Conservation (phyloP, 345 rosid species). For the Aquilaria sinensis region DNA sequence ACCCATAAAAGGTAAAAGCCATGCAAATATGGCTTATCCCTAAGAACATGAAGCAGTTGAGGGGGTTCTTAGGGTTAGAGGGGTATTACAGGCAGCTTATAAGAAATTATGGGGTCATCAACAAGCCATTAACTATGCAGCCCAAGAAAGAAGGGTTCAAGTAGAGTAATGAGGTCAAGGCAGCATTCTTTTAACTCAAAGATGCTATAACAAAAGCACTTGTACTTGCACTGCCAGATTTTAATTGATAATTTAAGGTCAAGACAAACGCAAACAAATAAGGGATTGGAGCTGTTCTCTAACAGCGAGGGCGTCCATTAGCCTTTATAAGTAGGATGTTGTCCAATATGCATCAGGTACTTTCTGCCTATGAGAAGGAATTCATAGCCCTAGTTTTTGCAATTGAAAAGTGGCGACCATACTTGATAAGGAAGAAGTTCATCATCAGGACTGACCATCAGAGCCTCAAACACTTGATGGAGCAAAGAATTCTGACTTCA, state of each 20-base stretch:
- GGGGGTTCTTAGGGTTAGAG: neutral
- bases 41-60: neutral
- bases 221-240: neutral
- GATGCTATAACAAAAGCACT: neutral
- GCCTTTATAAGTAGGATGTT: neutral
- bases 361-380: no score
- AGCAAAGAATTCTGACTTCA: neutral
- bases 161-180: neutral
- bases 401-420: no score
- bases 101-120: neutral
- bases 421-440: neutral
- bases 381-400: no score
- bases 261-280: no score
- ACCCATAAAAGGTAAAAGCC: no score
- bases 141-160: no score
- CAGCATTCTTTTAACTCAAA: neutral
- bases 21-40: neutral
- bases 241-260: no score
- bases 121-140: neutral
- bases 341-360: neutral
- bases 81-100: slow-evolving; percentile 3
- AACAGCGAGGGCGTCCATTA: neutral
- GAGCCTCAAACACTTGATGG: neutral
- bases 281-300: neutral
- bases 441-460: neutral